These are phyloP conservation scores for Stephania yunnanensis DNA, from an alignment of 164 flowering plant genomes.

Conservation along the genomic window DNA sequence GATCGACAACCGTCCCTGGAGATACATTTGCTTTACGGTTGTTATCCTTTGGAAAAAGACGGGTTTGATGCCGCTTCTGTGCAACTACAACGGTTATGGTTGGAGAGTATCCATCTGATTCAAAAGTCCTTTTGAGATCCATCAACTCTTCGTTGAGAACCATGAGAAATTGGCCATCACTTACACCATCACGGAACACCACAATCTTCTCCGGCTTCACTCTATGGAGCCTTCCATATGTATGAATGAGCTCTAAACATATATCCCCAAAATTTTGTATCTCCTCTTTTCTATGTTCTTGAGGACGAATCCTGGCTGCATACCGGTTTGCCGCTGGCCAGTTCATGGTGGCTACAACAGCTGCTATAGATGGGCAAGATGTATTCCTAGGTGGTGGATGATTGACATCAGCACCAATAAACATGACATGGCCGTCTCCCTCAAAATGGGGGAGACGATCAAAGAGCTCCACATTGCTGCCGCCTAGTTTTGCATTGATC, in stretches of 20 bases:
- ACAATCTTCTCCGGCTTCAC: constrained; percentile 50
- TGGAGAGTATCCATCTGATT: constrained; percentile 34
- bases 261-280: constrained; percentile 54
- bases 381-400: constrained; percentile 49
- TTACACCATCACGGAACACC: constrained; percentile 81
- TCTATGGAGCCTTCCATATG: constrained; percentile 34
- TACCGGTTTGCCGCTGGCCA: constrained; percentile 85
- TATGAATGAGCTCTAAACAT: constrained; percentile 51
- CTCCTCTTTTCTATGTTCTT: constrained; percentile 40
- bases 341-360: constrained; percentile 67
- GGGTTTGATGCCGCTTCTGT: constrained; percentile 70
- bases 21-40: constrained; percentile 39
- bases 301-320: constrained; percentile 51
- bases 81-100: constrained; percentile 63
- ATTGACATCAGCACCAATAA: constrained; percentile 85
- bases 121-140: constrained; percentile 37
- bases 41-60: constrained; percentile 39
- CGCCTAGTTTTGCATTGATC: constrained; percentile 85
- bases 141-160: constrained; percentile 61
- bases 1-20: constrained; percentile 81
- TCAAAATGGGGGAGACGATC: constrained; percentile 38
- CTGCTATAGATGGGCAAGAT: constrained; percentile 64
- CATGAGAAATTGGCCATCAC: constrained; percentile 79
- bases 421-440: constrained; percentile 45
- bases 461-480: constrained; percentile 60